A percentile compares a stretch with the other conserved stretches of the same genome.
Evolutionary conservation across 2,329 filamentous ascomycete species (phyloP).

Genomic region (Scedosporium dehoogii): DNA sequence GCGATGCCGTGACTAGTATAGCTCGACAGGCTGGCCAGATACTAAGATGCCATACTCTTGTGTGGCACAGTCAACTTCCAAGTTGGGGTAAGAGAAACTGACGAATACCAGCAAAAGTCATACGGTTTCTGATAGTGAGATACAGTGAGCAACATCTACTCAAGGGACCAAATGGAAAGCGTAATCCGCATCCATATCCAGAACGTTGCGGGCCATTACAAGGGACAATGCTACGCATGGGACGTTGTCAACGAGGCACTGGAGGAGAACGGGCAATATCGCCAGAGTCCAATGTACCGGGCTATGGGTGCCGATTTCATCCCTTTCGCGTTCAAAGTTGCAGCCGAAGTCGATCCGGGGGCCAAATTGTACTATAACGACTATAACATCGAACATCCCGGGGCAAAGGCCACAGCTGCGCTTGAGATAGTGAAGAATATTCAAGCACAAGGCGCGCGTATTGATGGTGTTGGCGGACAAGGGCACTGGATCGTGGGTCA

Average conservation of each 20-base stretch:
- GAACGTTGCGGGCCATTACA: slow-evolving; percentile 45
- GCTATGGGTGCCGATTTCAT: slow-evolving; percentile 43
- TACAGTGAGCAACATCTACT: slow-evolving; percentile 31
- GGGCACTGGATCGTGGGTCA: slow-evolving; percentile 35
- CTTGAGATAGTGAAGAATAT: slow-evolving; percentile 24
- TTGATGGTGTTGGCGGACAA: slow-evolving; percentile 44
- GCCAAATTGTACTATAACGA: slow-evolving; percentile 53
- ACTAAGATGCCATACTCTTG: slow-evolving; percentile 53
- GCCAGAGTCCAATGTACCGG: slow-evolving; percentile 37
- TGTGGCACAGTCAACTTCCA: slow-evolving; percentile 31
- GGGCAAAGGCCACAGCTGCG: slow-evolving; percentile 24
- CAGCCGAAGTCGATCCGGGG: slow-evolving; percentile 33
- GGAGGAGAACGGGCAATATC: slow-evolving; percentile 41
- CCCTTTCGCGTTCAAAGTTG: slow-evolving; percentile 38
- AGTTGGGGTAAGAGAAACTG: slow-evolving; percentile 12
- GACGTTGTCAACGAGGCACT: slow-evolving; percentile 56
- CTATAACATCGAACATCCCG: slow-evolving; percentile 40
- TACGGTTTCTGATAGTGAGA: background rate
- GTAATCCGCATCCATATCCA: slow-evolving; percentile 45
- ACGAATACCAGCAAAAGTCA: background rate
- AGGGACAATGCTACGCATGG: slow-evolving; percentile 51
- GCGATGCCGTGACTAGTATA: slow-evolving; percentile 41
- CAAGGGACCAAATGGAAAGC: slow-evolving; percentile 41
- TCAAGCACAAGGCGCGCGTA: slow-evolving; percentile 29
- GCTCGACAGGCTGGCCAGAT: slow-evolving; percentile 31